Percentiles rank a stretch among this genome's conserved stretches.
These are phyloP conservation scores for Backusella westeae DNA, from an alignment of 192 early-diverging fungal species.

Conservation along the genomic window DNA sequence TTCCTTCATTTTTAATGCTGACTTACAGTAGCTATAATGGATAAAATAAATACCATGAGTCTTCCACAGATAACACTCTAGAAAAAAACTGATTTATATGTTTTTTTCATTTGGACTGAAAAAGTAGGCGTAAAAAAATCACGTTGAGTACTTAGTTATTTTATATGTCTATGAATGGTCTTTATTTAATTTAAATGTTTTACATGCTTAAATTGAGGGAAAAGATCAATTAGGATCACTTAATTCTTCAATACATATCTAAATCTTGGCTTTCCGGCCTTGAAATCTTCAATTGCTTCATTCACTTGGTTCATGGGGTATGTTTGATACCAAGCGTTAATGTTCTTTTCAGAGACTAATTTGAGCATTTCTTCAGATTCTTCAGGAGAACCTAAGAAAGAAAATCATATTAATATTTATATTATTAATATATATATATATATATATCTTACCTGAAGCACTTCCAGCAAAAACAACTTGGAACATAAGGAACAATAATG, in stretches of 20 bases:
- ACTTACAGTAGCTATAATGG: too few relatives aligned
- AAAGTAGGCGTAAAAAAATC: not conserved
- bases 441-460: constrained; percentile 46
- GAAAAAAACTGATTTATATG: too few relatives aligned
- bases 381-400: constrained; percentile 49
- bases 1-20: too few relatives aligned
- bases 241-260: too few relatives aligned
- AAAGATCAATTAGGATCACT: constrained; percentile 15
- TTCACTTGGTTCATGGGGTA: constrained; percentile 61
- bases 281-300: constrained; percentile 52
- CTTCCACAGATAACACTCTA: too few relatives aligned
- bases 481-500: constrained; percentile 48
- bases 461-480: constrained; percentile 59
- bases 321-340: constrained; percentile 52
- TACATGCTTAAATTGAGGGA: too few relatives aligned
- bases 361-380: constrained; percentile 58
- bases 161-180: not conserved
- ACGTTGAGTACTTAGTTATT: not conserved
- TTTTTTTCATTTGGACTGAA: not conserved
- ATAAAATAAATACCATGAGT: too few relatives aligned
- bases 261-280: too few relatives aligned
- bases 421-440: too few relatives aligned
- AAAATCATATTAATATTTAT: not conserved
- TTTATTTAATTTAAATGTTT: too few relatives aligned
- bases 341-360: constrained; percentile 54